Base-by-base conservation (phyloP, 2,329 filamentous ascomycete species). In the Ophiostoma sp. region DNA sequence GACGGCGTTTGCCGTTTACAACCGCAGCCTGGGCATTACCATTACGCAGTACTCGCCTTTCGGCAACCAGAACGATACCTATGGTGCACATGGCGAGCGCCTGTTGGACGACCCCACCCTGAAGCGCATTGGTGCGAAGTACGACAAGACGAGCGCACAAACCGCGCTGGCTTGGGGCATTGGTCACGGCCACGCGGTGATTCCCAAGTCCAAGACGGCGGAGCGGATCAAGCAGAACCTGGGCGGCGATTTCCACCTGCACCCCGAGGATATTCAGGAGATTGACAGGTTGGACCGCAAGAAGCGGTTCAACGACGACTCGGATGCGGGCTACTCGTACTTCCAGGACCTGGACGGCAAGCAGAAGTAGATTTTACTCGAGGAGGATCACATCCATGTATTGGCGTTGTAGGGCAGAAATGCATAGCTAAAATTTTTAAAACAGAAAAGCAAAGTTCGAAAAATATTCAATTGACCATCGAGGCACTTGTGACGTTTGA, bases 131-230 rank as follows among this genome's bases (percentile, higher is more conserved):
- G 91, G 92, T 22, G 82, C 86, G 77, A 93, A 92, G 84, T 85
- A 93, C 79, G 84, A 84, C 81, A 93, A 91, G 85, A 88, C 88
- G 7, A 87, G 93, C 6, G 91, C 93, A 15, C 94, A 97, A 86
- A 87, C 97, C 28, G 87, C 97, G 75, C 86, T 97, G 77, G 88
- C 93, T 78, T 97, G 94, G 94, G 90, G 93, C 28, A 96, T 93
- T 19, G 93, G 96, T 86, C 87, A 92, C 68, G 89, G 89, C 50
- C 85, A 95, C 74, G 92, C 92, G 57, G 91, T 95, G 78, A 95
- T 95, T 78, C 93, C 89, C 73, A 91, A 91, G 84, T 87, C 84
- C 76, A 90, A 89, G 81, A 86, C 86, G 48, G 84, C 86, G 33
- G 83, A 82, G 55, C 84, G 89, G 52, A 91, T 91, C 75, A 83